Conservation (phyloP, 2,329 filamentous ascomycete genomes). For the Verticillium dahliae region DNA sequence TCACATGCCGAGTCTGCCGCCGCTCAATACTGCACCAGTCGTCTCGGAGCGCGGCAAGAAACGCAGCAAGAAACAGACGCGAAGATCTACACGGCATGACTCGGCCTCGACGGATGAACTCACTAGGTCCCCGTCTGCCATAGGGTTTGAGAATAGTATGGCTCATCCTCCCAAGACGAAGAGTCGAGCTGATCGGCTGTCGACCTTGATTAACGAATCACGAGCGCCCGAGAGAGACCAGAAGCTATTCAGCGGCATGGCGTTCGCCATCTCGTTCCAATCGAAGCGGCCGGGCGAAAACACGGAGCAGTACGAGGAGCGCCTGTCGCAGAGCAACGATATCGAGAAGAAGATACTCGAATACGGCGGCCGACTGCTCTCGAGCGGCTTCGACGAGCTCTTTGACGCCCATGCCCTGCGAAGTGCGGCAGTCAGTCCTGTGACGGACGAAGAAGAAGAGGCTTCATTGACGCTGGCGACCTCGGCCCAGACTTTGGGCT, state of each 20-base stretch:
- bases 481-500: slow-evolving; percentile 53
- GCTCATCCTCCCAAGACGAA: slow-evolving; percentile 17
- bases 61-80: slow-evolving; percentile 1
- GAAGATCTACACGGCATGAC: slow-evolving; percentile 19
- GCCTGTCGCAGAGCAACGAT: slow-evolving; percentile 29
- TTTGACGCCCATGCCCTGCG: slow-evolving; percentile 49
- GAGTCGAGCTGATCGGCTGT: slow-evolving; percentile 3
- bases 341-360: slow-evolving; percentile 58
- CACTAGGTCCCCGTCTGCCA: slow-evolving; percentile 28
- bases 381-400: slow-evolving; percentile 73
- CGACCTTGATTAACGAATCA: not conserved
- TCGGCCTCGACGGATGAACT: slow-evolving; percentile 44
- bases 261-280: slow-evolving; percentile 76
- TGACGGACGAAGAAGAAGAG: slow-evolving; percentile 19
- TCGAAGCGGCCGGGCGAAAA: slow-evolving; percentile 42
- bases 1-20: not conserved
- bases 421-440: slow-evolving; percentile 21
- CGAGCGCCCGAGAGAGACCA: not conserved
- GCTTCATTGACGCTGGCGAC: slow-evolving; percentile 44
- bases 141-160: slow-evolving; percentile 30
- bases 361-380: slow-evolving; percentile 66
- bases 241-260: slow-evolving; percentile 66
- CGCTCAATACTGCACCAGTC: not conserved
- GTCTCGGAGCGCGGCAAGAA: slow-evolving; percentile 12
- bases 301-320: slow-evolving; percentile 38